phyloP scores from a whole-genome alignment of 2,329 filamentous ascomycete genomes.

The Aureobasidium sp. region DNA sequence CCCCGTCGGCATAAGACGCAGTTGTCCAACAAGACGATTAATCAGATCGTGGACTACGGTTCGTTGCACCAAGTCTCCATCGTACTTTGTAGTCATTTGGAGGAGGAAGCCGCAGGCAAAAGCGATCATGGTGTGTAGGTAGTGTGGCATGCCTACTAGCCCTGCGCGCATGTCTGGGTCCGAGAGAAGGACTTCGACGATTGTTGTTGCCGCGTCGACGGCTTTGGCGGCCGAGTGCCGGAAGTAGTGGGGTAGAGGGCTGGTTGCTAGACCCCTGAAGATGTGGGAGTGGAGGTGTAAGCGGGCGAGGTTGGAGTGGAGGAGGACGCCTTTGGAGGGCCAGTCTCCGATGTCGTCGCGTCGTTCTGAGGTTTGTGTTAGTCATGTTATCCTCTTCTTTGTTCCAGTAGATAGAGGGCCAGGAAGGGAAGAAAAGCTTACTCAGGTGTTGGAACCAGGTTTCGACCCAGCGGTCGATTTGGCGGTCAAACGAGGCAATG shows the following conservation, averaged over 20 bases:
- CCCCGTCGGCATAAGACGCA: conserved; percentile 8
- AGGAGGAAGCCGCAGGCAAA: conserved; percentile 47
- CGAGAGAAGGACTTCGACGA: conserved; percentile 37
- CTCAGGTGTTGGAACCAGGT: conserved; percentile 9
- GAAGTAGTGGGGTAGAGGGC: conserved; percentile 41
- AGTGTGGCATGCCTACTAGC: conserved; percentile 41
- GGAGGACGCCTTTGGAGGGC: conserved; percentile 24
- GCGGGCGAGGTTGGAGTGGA: conserved; percentile 47
- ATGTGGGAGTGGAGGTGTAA: conserved; percentile 45
- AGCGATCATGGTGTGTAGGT: conserved; percentile 46
- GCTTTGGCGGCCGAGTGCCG: conserved; percentile 40
- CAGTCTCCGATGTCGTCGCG: conserved; percentile 13
- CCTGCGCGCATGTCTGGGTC: conserved; percentile 37
- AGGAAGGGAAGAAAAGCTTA: neutral
- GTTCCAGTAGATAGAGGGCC: no score
- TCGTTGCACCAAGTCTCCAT: conserved; percentile 15
- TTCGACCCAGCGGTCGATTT: conserved; percentile 43
- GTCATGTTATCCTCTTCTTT: neutral
- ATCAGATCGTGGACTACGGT: neutral
- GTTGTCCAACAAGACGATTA: neutral
- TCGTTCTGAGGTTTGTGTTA: neutral
- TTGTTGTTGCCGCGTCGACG: conserved; percentile 39
- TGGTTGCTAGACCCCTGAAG: conserved; percentile 29
- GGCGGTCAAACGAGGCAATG: conserved; percentile 32
- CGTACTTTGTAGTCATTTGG: conserved; percentile 39